Evolutionary conservation across 2,329 filamentous ascomycete genomes (phyloP).

Genomic region (Bipolaris sorokiniana): DNA sequence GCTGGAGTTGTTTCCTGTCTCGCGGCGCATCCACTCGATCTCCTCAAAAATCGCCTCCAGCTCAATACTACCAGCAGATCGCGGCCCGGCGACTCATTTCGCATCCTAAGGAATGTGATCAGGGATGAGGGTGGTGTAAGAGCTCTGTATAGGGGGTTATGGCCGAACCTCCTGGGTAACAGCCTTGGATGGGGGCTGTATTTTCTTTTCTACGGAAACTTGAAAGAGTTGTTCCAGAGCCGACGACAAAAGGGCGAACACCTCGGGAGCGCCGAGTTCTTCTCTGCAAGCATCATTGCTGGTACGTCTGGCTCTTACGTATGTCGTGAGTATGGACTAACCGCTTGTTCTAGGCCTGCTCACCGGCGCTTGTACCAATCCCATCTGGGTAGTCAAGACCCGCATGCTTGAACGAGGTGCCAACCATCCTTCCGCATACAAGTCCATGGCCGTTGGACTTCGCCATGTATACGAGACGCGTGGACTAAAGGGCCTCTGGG

Average conservation of each 20-base stretch:
- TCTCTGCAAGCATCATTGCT: constrained; percentile 72
- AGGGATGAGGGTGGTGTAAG: constrained; percentile 63
- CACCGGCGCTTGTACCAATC: constrained; percentile 86
- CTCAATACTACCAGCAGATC: constrained; percentile 53
- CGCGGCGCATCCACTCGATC: constrained; percentile 87
- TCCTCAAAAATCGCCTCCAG: constrained; percentile 96
- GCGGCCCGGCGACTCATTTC: constrained; percentile 59
- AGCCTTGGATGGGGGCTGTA: constrained; percentile 90
- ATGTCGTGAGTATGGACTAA: constrained; percentile 6
- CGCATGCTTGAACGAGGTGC: constrained; percentile 90
- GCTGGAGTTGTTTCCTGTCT: constrained; percentile 88
- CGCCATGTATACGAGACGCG: constrained; percentile 71
- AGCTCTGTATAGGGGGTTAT: constrained; percentile 86
- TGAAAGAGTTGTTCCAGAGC: constrained; percentile 61
- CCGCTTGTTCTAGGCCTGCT: constrained; percentile 63
- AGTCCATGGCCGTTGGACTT: constrained; percentile 74
- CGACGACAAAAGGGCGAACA: constrained; percentile 49
- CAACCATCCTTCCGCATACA: constrained; percentile 77
- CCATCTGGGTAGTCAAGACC: constrained; percentile 98
- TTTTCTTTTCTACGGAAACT: constrained; percentile 75
- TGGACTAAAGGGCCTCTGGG: constrained; percentile 82
- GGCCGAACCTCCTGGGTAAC: constrained; percentile 90
- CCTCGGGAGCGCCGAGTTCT: constrained; percentile 74
- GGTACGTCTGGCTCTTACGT: constrained; percentile 47
- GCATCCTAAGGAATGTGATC: constrained; percentile 59